Percentiles rank a stretch among this genome's conserved stretches.
Conservation (phyloP, 163 green algal species). For the Scenedesmus sp. region DNA sequence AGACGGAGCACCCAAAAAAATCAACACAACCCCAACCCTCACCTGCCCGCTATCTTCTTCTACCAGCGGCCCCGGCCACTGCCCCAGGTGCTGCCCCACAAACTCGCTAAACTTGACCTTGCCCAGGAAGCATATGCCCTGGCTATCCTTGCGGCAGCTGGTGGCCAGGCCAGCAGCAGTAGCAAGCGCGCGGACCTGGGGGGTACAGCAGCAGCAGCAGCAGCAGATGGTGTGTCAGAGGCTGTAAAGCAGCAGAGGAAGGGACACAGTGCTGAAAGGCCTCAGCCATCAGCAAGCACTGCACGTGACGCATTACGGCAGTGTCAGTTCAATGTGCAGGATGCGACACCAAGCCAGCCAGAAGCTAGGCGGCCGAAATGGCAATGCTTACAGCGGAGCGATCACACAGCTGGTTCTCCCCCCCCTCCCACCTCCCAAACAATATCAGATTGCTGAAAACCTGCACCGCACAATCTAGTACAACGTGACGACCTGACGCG, state of each 20-base stretch:
- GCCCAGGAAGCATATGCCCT: slow-evolving; percentile 99
- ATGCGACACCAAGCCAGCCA: too few relatives aligned
- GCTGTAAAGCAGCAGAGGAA: too few relatives aligned
- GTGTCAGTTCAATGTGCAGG: too few relatives aligned
- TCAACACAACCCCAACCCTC: neutral
- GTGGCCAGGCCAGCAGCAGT: slow-evolving; percentile 85
- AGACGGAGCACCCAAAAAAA: neutral
- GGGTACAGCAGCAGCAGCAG: neutral
- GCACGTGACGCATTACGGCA: neutral
- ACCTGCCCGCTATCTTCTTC: slow-evolving; percentile 44
- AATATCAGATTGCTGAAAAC: too few relatives aligned
- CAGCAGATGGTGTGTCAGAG: neutral
- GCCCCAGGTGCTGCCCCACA: slow-evolving; percentile 89
- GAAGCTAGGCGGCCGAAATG: too few relatives aligned
- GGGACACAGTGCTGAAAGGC: too few relatives aligned
- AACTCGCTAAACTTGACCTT: slow-evolving; percentile 95
- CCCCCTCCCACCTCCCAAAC: too few relatives aligned
- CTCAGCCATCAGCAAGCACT: neutral
- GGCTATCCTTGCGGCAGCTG: slow-evolving; percentile 92
- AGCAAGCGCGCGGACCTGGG: slow-evolving; percentile 89
- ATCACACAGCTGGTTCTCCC: too few relatives aligned
- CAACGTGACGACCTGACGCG: too few relatives aligned
- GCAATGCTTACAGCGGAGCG: too few relatives aligned
- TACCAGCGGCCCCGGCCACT: slow-evolving; percentile 90
- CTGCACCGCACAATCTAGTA: too few relatives aligned